phyloP scores from a whole-genome alignment of 1,284 basidiomycete species.

The Thelephora terrestris region DNA sequence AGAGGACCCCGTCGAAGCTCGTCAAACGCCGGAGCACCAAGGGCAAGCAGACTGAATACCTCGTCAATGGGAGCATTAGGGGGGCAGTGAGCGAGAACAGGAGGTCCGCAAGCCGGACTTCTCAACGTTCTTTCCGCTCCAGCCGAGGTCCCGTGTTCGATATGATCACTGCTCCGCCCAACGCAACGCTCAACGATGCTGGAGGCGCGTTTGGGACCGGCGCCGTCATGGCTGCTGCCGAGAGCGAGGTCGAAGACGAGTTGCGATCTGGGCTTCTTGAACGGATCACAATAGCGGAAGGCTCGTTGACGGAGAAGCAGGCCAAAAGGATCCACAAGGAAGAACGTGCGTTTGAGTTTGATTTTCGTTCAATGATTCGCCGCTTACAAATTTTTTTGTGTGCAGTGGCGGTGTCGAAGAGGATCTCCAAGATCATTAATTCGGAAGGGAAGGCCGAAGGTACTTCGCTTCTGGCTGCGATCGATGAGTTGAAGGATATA shows the following conservation, averaged over 20 bases:
- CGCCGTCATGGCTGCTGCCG: conserved; percentile 35
- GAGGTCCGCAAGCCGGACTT: background rate
- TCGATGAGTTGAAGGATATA: conserved; percentile 41
- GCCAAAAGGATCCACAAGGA: conserved; percentile 34
- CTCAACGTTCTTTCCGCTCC: background rate
- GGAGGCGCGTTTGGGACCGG: conserved; percentile 40
- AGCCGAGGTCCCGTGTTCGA: background rate
- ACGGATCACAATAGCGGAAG: conserved; percentile 32
- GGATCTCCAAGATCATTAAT: conserved; percentile 42
- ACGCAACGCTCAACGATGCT: background rate
- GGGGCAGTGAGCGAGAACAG: background rate
- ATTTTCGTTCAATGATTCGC: background rate
- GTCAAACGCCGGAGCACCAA: background rate
- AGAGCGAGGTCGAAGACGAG: conserved; percentile 17
- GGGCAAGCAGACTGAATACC: background rate
- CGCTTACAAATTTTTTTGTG: background rate
- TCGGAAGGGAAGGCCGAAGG: conserved; percentile 43
- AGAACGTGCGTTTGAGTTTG: conserved; percentile 28
- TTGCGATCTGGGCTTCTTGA: conserved; percentile 27
- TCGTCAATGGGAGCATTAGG: background rate
- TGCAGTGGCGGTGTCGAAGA: conserved; percentile 37
- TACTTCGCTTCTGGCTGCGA: conserved; percentile 32
- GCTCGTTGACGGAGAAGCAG: conserved; percentile 33
- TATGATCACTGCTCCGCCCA: background rate
- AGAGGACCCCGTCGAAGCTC: background rate